Conservation (phyloP, 805 yeast species). For the Clavispora carvajalis region DNA sequence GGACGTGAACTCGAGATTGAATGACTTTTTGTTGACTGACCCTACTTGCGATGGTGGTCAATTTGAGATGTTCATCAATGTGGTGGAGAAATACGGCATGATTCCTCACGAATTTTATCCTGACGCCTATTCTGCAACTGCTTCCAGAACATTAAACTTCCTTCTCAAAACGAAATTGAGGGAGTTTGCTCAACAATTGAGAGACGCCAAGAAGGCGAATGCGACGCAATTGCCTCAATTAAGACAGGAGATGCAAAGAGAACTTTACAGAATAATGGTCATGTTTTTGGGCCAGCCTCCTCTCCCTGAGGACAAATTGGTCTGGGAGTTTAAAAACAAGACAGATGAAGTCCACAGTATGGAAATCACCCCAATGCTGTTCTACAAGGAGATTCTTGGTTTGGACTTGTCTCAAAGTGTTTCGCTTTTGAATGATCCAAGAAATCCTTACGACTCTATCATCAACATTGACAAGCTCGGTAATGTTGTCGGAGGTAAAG, state of each 20-base stretch:
- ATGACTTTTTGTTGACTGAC: slow-evolving; percentile 14
- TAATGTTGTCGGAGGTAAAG: slow-evolving; percentile 15
- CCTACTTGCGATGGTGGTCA: slow-evolving; percentile 19
- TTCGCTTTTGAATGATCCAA: slow-evolving; percentile 18
- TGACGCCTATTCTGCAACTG: slow-evolving; percentile 15
- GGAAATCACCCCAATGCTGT: slow-evolving; percentile 15
- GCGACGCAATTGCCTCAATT: not conserved
- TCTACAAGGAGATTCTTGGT: slow-evolving; percentile 14
- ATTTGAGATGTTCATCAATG: slow-evolving; percentile 17
- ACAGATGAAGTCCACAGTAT: slow-evolving; percentile 10
- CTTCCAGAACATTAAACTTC: slow-evolving; percentile 16
- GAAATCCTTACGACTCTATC: slow-evolving; percentile 13
- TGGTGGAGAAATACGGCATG: slow-evolving; percentile 17
- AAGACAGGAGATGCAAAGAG: slow-evolving; percentile 13
- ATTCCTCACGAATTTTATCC: slow-evolving; percentile 16
- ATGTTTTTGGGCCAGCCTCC: slow-evolving; percentile 19
- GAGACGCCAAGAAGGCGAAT: slow-evolving; percentile 4
- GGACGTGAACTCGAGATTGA: slow-evolving; percentile 12
- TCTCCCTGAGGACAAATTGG: slow-evolving; percentile 6
- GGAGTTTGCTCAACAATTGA: slow-evolving; percentile 16
- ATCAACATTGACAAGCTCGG: slow-evolving; percentile 16
- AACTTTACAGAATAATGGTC: slow-evolving; percentile 15
- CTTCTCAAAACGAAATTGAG: slow-evolving; percentile 17
- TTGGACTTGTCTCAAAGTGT: slow-evolving; percentile 10
- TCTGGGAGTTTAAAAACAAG: slow-evolving; percentile 16